Percentiles rank a stretch among this genome's conserved stretches.
Evolutionary conservation across 108 stramenopile genomes (phyloP).

Genomic region (Nitzschia sp.): DNA sequence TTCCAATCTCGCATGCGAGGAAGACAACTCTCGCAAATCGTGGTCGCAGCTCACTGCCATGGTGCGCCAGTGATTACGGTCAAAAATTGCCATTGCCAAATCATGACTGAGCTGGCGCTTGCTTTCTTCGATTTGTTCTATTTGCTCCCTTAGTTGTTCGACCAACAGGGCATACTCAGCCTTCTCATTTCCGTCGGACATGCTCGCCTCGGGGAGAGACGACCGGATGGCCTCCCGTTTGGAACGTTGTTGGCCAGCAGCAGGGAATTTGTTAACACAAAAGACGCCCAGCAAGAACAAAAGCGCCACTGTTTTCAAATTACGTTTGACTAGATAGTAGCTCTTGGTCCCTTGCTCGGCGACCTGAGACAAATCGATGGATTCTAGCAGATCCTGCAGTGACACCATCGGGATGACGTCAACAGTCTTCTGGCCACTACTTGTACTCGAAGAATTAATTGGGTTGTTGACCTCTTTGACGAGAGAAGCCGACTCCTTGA

Average conservation of each 20-base stretch:
- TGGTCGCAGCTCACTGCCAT: not conserved
- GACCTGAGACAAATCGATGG: not conserved
- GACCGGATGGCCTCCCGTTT: not conserved
- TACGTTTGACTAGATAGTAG: conserved; percentile 16
- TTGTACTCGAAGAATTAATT: not conserved
- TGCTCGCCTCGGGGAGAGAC: not conserved
- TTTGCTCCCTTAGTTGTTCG: not conserved
- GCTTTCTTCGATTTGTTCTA: conserved; percentile 1
- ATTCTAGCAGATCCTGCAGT: not conserved
- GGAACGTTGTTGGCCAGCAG: not conserved
- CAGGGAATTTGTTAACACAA: not conserved
- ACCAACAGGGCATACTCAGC: not conserved
- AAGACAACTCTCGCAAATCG: not conserved
- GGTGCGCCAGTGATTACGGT: conserved; percentile 5
- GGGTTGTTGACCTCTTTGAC: not conserved
- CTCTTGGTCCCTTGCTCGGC: not conserved
- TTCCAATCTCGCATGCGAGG: not conserved
- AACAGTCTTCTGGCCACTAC: not conserved
- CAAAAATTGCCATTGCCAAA: not conserved
- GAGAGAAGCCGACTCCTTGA: not conserved
- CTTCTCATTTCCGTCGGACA: not conserved
- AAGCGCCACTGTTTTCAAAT: conserved; percentile 3
- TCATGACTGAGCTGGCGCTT: not conserved
- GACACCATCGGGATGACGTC: not conserved
- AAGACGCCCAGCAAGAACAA: conserved; percentile 8